phyloP scores from a whole-genome alignment of 2,329 filamentous ascomycete species.

The Setomelanomma holmii region DNA sequence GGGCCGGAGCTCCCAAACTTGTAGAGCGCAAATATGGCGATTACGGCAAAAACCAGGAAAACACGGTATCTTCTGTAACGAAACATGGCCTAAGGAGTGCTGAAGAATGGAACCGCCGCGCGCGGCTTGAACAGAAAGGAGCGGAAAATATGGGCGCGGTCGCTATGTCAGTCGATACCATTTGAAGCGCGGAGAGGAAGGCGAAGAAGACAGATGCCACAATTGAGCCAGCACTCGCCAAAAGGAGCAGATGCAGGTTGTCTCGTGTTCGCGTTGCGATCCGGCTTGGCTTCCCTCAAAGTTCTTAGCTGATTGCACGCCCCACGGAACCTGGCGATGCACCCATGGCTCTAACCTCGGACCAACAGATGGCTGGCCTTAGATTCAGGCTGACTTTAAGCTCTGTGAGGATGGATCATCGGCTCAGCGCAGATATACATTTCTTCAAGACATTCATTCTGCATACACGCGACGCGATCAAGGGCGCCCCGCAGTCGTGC shows the following conservation, averaged over 20 bases:
- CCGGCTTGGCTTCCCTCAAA: slow-evolving; percentile 31
- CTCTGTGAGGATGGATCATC: no score
- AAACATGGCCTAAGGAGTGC: slow-evolving; percentile 54
- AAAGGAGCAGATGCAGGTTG: slow-evolving; percentile 6
- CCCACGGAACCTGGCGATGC: slow-evolving; percentile 23
- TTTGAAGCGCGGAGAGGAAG: slow-evolving; percentile 16
- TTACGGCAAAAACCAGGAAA: slow-evolving; percentile 63
- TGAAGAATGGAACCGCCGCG: slow-evolving; percentile 11
- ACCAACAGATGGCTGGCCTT: no score
- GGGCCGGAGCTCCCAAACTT: slow-evolving; percentile 58
- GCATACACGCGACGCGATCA: background rate
- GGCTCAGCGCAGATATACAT: background rate
- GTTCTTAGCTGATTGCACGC: slow-evolving; percentile 21
- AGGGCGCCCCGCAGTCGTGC: slow-evolving; percentile 18
- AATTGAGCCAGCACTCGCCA: slow-evolving; percentile 13
- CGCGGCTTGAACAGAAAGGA: slow-evolving; percentile 9
- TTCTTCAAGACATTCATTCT: background rate
- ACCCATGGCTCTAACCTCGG: no score
- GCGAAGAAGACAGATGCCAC: slow-evolving; percentile 12
- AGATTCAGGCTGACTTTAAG: no score
- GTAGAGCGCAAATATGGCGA: slow-evolving; percentile 63
- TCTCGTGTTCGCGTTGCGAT: slow-evolving; percentile 18
- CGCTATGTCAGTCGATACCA: slow-evolving; percentile 27
- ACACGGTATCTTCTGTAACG: slow-evolving; percentile 68
- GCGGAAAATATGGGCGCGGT: slow-evolving; percentile 4